Conservation (phyloP, 345 rosid species). For the Psidium guajava region DNA sequence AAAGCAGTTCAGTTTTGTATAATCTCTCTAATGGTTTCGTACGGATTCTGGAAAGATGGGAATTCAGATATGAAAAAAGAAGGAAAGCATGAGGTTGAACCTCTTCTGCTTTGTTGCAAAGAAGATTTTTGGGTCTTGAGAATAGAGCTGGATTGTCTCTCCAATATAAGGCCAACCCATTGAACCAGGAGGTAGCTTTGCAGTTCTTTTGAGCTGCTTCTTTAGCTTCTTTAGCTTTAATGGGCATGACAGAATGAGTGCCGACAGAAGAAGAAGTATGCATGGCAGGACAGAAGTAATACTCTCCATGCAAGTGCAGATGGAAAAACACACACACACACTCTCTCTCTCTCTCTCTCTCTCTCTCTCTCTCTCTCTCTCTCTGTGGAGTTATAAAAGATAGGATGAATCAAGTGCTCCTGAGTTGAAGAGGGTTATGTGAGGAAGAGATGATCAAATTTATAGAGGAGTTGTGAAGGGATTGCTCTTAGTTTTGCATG, state of each 20-base stretch:
- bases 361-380: neutral
- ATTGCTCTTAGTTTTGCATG: neutral
- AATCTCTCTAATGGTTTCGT: neutral
- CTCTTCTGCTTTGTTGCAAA: slow-evolving; percentile 49
- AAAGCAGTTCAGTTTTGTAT: neutral
- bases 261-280: slow-evolving; percentile 23
- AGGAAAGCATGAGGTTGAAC: slow-evolving; percentile 7
- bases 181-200: slow-evolving; percentile 79
- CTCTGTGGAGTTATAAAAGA: neutral
- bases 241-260: slow-evolving; percentile 19
- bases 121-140: slow-evolving; percentile 70
- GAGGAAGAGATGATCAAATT: neutral
- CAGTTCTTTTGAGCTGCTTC: neutral
- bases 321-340: no score
- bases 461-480: neutral
- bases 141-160: slow-evolving; percentile 71
- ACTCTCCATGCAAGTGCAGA: slow-evolving; percentile 22
- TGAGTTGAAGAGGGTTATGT: neutral
- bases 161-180: slow-evolving; percentile 85
- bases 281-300: slow-evolving; percentile 6
- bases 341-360: neutral
- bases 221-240: slow-evolving; percentile 1
- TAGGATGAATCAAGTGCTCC: neutral
- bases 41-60: neutral
- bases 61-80: neutral